Percentiles rank a stretch among this genome's conserved stretches.
Conservation (phyloP, 345 rosid genomes). For the Eucalyptus rudis region DNA sequence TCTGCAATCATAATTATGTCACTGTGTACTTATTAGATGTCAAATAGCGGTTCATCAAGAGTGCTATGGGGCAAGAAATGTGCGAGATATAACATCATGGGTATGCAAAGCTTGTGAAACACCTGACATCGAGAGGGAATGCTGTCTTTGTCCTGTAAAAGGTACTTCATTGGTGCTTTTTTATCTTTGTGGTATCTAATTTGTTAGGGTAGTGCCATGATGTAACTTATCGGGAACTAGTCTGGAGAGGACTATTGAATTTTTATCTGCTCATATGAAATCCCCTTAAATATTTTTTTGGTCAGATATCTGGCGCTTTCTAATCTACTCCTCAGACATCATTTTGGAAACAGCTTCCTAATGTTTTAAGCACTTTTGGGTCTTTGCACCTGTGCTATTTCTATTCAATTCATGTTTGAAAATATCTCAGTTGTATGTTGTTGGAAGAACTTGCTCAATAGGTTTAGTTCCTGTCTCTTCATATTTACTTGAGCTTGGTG, state of each 20-base stretch:
- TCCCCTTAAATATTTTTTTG: background rate
- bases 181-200: background rate
- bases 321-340: background rate
- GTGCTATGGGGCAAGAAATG: conserved; percentile 92
- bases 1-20: background rate
- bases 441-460: background rate
- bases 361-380: background rate
- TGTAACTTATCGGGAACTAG: background rate
- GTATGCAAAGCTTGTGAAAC: conserved; percentile 99
- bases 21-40: conserved; percentile 36
- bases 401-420: background rate
- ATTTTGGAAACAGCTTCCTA: background rate
- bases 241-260: background rate
- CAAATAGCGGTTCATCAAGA: conserved; percentile 99
- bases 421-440: background rate
- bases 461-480: background rate
- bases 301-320: background rate
- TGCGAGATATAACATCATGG: conserved; percentile 94
- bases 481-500: background rate
- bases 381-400: background rate
- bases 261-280: background rate
- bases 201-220: background rate
- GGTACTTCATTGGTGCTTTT: conserved; percentile 20
- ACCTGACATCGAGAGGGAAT: conserved; percentile 76
- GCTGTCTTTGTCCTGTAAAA: conserved; percentile 98